phyloP scores from a whole-genome alignment of 805 yeast genomes.

The Suhomyces tanzawaensis region DNA sequence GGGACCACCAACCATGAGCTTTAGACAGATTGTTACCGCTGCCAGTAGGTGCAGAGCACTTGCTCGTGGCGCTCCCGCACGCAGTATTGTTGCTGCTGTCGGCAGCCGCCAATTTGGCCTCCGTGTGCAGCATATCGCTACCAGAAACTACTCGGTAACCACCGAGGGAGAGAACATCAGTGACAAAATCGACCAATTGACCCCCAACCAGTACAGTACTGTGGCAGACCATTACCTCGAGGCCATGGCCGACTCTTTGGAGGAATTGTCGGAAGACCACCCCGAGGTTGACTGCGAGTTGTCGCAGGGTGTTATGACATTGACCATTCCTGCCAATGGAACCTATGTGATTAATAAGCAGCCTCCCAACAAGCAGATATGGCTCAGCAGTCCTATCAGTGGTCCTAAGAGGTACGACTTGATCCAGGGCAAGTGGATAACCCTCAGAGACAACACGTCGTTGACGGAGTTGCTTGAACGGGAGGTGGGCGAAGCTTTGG shows the following conservation, averaged over 20 bases:
- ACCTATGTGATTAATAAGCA: slow-evolving; percentile 93
- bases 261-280: slow-evolving; percentile 57
- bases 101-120: too few relatives aligned
- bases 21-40: not conserved
- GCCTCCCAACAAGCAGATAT: slow-evolving; percentile 95
- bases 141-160: slow-evolving; percentile 17
- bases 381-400: slow-evolving; percentile 91
- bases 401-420: slow-evolving; percentile 84
- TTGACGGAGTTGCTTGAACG: slow-evolving; percentile 33
- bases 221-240: slow-evolving; percentile 72
- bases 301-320: slow-evolving; percentile 82
- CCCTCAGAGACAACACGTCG: slow-evolving; percentile 58
- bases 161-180: slow-evolving; percentile 59
- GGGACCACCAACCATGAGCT: not conserved
- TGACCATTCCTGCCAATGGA: slow-evolving; percentile 69
- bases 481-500: slow-evolving; percentile 29
- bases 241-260: slow-evolving; percentile 61
- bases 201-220: slow-evolving; percentile 56
- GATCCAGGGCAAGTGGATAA: slow-evolving; percentile 72
- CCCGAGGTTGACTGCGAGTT: slow-evolving; percentile 75
- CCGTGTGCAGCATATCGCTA: too few relatives aligned
- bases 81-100: too few relatives aligned
- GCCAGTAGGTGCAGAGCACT: not conserved
- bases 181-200: slow-evolving; percentile 46
- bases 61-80: too few relatives aligned